Conservation (phyloP, 805 yeast genomes). For the Pichia manshurica region DNA sequence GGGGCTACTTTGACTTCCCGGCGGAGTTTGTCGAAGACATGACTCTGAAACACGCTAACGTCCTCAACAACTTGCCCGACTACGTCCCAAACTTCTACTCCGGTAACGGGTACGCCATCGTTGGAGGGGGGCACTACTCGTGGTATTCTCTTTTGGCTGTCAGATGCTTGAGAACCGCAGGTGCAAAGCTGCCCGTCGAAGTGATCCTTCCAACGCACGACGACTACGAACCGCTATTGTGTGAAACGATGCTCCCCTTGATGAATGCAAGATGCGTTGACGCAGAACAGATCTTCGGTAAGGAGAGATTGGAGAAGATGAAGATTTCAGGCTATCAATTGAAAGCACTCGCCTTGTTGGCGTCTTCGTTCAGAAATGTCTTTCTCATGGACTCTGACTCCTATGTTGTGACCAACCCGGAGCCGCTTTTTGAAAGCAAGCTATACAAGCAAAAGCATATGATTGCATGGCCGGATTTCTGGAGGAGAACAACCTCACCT, state of each 20-base stretch:
- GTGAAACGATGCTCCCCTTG: slow-evolving; percentile 35
- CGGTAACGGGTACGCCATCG: slow-evolving; percentile 33
- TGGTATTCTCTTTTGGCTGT: slow-evolving; percentile 37
- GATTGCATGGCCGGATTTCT: slow-evolving; percentile 69
- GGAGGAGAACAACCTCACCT: slow-evolving; percentile 66
- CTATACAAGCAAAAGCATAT: slow-evolving; percentile 40
- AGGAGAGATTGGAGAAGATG: slow-evolving; percentile 18
- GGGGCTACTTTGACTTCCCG: slow-evolving; percentile 19
- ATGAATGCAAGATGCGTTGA: slow-evolving; percentile 38
- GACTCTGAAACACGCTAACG: slow-evolving; percentile 41
- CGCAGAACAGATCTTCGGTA: slow-evolving; percentile 34
- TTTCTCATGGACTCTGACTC: slow-evolving; percentile 42
- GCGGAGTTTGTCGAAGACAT: slow-evolving; percentile 40
- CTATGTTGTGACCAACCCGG: slow-evolving; percentile 43
- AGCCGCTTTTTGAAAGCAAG: slow-evolving; percentile 39
- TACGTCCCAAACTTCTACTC: slow-evolving; percentile 25
- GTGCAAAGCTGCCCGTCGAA: slow-evolving; percentile 35
- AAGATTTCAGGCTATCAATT: slow-evolving; percentile 33
- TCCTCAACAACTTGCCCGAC: slow-evolving; percentile 41
- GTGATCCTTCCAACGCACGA: slow-evolving; percentile 15
- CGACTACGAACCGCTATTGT: slow-evolving; percentile 18
- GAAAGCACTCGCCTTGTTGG: slow-evolving; percentile 40
- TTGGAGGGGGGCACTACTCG: slow-evolving; percentile 40
- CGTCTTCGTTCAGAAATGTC: slow-evolving; percentile 44
- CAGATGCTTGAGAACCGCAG: slow-evolving; percentile 37